Percentiles rank a stretch among this genome's conserved stretches.
Evolutionary conservation across 305 asterid species (phyloP).

Genomic region (Fraxinus dipetala): DNA sequence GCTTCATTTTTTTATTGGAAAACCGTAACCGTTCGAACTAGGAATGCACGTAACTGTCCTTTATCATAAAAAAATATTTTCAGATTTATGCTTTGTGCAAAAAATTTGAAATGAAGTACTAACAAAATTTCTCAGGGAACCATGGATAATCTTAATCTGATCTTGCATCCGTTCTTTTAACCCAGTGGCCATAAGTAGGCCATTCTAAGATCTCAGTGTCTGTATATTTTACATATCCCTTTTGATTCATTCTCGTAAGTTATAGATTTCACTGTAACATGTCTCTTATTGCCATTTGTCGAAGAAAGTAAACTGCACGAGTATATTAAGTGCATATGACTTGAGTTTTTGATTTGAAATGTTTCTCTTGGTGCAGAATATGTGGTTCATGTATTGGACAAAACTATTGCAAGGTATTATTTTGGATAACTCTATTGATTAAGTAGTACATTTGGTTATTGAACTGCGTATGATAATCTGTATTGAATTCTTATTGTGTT

Average conservation of each 20-base stretch:
- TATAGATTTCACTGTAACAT: not conserved
- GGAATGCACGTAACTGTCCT: not conserved
- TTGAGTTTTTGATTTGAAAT: not conserved
- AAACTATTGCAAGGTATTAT: slow-evolving; percentile 71
- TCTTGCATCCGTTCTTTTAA: not conserved
- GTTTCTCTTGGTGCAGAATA: slow-evolving; percentile 49
- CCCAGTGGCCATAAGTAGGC: not conserved
- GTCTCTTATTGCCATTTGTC: not conserved
- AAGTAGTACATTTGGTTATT: not conserved
- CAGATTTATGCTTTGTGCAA: not conserved
- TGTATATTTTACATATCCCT: not conserved
- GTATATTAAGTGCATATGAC: not conserved
- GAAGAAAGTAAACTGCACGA: not conserved
- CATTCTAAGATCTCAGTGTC: not conserved
- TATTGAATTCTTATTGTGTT: not conserved
- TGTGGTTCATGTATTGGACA: slow-evolving; percentile 73
- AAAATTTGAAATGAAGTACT: not conserved
- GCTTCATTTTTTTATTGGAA: not conserved
- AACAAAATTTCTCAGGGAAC: not conserved
- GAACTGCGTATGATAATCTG: not conserved
- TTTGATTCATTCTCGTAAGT: not conserved
- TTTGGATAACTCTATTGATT: not conserved
- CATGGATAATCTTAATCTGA: not conserved
- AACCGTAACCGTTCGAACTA: not conserved
- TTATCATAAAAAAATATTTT: not conserved